Evolutionary conservation across 768 basidiomycete genomes (phyloP).

Genomic region (Crassisporium funariophilum): DNA sequence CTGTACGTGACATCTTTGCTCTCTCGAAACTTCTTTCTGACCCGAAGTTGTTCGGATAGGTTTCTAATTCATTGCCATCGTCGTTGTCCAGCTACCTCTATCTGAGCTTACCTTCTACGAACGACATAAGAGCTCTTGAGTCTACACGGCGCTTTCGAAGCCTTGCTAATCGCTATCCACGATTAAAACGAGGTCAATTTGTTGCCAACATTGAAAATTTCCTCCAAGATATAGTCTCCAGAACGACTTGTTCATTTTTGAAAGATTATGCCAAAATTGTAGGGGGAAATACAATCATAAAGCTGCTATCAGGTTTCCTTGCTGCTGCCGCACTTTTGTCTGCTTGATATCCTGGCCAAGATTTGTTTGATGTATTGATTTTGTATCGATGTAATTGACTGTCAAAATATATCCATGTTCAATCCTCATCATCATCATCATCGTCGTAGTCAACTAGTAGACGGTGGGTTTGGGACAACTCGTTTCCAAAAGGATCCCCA

Average conservation of each 20-base stretch:
- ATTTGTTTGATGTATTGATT: too few relatives aligned
- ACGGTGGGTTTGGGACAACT: constrained; percentile 39
- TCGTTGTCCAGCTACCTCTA: too few relatives aligned
- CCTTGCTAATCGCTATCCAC: constrained; percentile 35
- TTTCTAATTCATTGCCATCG: too few relatives aligned
- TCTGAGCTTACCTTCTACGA: neutral
- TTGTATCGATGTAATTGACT: too few relatives aligned
- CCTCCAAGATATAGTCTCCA: constrained; percentile 15
- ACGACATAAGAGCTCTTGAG: constrained; percentile 2
- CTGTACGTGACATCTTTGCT: constrained; percentile 60
- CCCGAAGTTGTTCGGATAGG: too few relatives aligned
- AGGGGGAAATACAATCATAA: constrained; percentile 6
- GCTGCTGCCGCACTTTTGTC: too few relatives aligned
- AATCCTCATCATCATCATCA: constrained; percentile 38
- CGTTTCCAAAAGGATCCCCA: constrained; percentile 73
- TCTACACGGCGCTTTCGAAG: constrained; percentile 44
- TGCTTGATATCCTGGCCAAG: too few relatives aligned
- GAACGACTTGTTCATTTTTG: constrained; percentile 17
- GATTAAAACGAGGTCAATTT: constrained; percentile 37
- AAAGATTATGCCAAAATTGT: constrained; percentile 9
- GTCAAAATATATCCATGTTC: neutral
- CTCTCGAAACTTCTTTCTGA: too few relatives aligned
- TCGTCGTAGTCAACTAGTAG: constrained; percentile 62
- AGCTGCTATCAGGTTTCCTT: too few relatives aligned
- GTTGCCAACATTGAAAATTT: constrained; percentile 34